phyloP scores from a whole-genome alignment of 345 rosid genomes.

The Pelargonium nanum region DNA sequence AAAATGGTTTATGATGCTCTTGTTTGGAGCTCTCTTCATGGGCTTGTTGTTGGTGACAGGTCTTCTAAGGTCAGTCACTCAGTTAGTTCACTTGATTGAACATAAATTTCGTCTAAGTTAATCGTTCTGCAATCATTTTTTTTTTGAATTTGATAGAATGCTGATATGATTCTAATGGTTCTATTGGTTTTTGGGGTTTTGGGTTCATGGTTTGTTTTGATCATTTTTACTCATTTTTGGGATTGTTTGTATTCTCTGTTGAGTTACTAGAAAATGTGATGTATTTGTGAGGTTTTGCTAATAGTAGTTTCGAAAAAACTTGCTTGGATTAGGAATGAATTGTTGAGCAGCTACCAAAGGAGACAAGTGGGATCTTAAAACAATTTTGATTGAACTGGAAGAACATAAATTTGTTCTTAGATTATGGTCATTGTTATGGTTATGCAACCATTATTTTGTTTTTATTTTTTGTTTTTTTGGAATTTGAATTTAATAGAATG shows the following conservation, averaged over 20 bases:
- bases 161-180: too few relatives aligned
- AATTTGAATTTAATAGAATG: too few relatives aligned
- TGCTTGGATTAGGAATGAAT: too few relatives aligned
- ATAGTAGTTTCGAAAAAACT: too few relatives aligned
- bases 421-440: too few relatives aligned
- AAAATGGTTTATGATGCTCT: constrained; percentile 80
- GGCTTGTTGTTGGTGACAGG: constrained; percentile 85
- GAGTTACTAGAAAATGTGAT: too few relatives aligned
- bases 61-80: constrained; percentile 18
- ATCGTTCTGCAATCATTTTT: not conserved
- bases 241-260: not conserved
- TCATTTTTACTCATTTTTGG: not conserved
- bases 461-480: too few relatives aligned
- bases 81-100: not conserved
- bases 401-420: too few relatives aligned
- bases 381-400: too few relatives aligned
- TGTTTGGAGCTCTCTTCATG: constrained; percentile 94
- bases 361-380: too few relatives aligned
- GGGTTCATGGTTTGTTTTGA: not conserved
- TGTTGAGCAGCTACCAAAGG: not conserved
- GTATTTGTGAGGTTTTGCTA: not conserved
- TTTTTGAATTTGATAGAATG: not conserved
- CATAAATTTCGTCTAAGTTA: not conserved
- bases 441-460: too few relatives aligned
- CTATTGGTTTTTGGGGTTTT: too few relatives aligned